These are phyloP conservation scores for Fusarium austroafricanum DNA, from an alignment of 2,329 filamentous ascomycete genomes.

Conservation along the genomic window DNA sequence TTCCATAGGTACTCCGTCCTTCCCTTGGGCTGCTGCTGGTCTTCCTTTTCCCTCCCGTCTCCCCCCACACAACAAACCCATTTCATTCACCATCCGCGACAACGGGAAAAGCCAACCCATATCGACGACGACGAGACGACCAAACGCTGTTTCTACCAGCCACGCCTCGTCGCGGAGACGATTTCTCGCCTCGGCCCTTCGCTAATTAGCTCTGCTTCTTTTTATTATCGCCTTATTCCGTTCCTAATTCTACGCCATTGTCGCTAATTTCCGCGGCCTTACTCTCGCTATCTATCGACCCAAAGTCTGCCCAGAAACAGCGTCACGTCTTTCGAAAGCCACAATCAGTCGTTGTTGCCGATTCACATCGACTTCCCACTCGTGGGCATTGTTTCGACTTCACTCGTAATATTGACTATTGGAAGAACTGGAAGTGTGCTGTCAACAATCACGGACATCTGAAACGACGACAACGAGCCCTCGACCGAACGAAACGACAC, in stretches of 20 bases:
- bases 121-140: slow-evolving; percentile 44
- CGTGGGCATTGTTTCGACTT: background rate
- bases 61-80: slow-evolving; percentile 40
- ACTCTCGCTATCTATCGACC: slow-evolving; percentile 39
- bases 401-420: slow-evolving; percentile 1
- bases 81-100: slow-evolving; percentile 42
- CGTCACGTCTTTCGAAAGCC: slow-evolving; percentile 31
- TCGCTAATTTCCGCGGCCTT: slow-evolving; percentile 32
- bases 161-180: slow-evolving; percentile 46
- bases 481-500: slow-evolving; percentile 9
- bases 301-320: slow-evolving; percentile 21
- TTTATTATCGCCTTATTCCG: slow-evolving; percentile 31
- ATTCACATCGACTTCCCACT: slow-evolving; percentile 1
- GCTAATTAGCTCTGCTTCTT: slow-evolving; percentile 35
- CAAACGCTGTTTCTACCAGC: slow-evolving; percentile 34
- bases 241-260: slow-evolving; percentile 34
- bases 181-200: slow-evolving; percentile 44
- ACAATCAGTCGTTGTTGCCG: slow-evolving; percentile 4
- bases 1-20: too few species aligned
- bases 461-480: slow-evolving; percentile 15
- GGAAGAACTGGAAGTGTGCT: background rate
- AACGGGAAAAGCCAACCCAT: slow-evolving; percentile 29
- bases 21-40: slow-evolving; percentile 27
- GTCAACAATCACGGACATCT: background rate
- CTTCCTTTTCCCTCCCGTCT: slow-evolving; percentile 36